Percentiles rank a stretch among this genome's conserved stretches.
Conservation (phyloP, 805 yeast genomes). For the Jamesozyma hellenica region DNA sequence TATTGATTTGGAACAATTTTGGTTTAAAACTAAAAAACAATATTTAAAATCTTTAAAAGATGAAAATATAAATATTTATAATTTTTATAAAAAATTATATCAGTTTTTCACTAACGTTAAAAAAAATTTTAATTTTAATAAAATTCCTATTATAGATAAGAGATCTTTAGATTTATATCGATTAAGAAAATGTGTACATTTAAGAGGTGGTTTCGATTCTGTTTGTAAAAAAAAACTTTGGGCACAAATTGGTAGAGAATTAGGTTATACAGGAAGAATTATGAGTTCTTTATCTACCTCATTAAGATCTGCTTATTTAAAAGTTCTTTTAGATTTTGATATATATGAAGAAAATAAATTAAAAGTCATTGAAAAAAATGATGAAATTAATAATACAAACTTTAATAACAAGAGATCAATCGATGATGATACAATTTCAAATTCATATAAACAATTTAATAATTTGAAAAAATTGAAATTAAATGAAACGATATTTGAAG, state of each 20-base stretch:
- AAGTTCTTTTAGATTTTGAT: slow-evolving; percentile 32
- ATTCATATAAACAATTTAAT: too few species aligned
- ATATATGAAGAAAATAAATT: slow-evolving; percentile 1
- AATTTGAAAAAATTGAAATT: neutral
- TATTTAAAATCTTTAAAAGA: slow-evolving; percentile 21
- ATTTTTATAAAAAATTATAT: slow-evolving; percentile 39
- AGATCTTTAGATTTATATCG: slow-evolving; percentile 55
- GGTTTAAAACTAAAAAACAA: slow-evolving; percentile 24
- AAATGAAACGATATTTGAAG: slow-evolving; percentile 8
- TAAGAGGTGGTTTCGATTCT: slow-evolving; percentile 55
- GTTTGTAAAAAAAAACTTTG: slow-evolving; percentile 62
- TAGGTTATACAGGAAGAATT: slow-evolving; percentile 64
- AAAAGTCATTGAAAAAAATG: neutral
- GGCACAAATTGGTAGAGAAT: slow-evolving; percentile 76
- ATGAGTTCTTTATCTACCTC: slow-evolving; percentile 65
- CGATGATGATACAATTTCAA: neutral
- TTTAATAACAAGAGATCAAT: neutral
- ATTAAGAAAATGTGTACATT: slow-evolving; percentile 45
- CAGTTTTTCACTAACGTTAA: slow-evolving; percentile 30
- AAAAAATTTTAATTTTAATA: slow-evolving; percentile 21
- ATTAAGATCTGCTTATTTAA: slow-evolving; percentile 48
- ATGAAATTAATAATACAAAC: neutral
- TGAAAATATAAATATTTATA: slow-evolving; percentile 35
- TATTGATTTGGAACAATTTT: slow-evolving; percentile 16
- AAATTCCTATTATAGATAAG: slow-evolving; percentile 58